These are phyloP conservation scores for Ramicandelaber brevisporus DNA, from an alignment of 192 early-diverging fungal species.

Conservation along the genomic window DNA sequence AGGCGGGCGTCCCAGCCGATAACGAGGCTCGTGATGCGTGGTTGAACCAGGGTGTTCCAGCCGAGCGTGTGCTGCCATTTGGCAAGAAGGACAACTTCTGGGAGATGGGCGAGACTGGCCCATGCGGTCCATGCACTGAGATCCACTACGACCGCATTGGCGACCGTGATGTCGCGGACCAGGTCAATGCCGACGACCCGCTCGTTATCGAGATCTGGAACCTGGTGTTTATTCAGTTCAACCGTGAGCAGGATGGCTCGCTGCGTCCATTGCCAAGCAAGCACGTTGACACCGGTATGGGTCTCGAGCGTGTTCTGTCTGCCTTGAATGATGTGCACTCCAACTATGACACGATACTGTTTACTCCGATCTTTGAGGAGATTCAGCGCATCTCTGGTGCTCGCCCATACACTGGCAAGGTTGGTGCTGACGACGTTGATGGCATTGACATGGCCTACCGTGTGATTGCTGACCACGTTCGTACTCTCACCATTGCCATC, in stretches of 20 bases:
- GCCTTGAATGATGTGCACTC: conserved; percentile 80
- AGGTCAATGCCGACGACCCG: conserved; percentile 95
- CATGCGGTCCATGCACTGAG: conserved; percentile 94
- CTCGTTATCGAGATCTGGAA: conserved; percentile 98
- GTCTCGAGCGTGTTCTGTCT: conserved; percentile 83
- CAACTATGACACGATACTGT: conserved; percentile 93
- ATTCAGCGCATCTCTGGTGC: conserved; percentile 77
- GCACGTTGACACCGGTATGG: conserved; percentile 97
- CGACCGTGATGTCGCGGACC: conserved; percentile 55
- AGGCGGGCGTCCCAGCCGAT: conserved; percentile 57
- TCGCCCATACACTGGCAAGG: conserved; percentile 54
- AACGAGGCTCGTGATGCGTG: conserved; percentile 76
- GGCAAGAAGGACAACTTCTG: conserved; percentile 94
- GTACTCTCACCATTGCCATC: conserved; percentile 90
- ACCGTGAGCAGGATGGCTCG: conserved; percentile 73
- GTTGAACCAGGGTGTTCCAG: conserved; percentile 67
- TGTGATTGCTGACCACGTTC: conserved; percentile 91
- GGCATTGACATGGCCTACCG: conserved; percentile 97
- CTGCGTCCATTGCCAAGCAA: conserved; percentile 78
- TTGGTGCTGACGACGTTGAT: conserved; percentile 77
- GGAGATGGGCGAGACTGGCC: conserved; percentile 96
- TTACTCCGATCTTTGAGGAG: conserved; percentile 54
- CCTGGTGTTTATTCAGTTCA: conserved; percentile 97
- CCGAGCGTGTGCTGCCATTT: conserved; percentile 62
- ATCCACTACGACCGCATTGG: conserved; percentile 97